Conservation (phyloP, 176 grass and related monocot genomes). For the Tillandsia fasciculata region DNA sequence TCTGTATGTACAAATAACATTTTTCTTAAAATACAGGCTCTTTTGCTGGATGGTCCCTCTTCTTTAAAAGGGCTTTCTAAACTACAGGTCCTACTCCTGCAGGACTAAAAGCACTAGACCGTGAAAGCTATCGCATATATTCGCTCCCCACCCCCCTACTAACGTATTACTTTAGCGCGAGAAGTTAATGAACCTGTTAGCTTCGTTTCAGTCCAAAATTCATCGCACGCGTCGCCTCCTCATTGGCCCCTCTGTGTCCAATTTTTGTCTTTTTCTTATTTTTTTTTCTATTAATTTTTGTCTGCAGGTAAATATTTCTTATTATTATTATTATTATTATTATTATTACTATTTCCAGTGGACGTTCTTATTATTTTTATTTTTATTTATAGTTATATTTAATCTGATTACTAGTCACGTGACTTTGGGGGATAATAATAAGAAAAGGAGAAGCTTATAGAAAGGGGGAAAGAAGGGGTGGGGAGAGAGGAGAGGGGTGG, state of each 20-base stretch:
- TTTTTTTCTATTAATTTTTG: not conserved
- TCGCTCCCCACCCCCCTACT: no score
- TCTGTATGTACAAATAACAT: no score
- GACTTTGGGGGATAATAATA: slow-evolving; percentile 4
- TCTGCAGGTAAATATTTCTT: not conserved
- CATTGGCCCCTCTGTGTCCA: not conserved
- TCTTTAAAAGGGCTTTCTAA: no score
- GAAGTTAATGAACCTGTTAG: not conserved
- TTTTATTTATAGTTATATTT: not conserved
- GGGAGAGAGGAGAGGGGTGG: not conserved
- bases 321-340: not conserved
- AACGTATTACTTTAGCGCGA: no score
- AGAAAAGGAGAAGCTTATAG: slow-evolving; percentile 1
- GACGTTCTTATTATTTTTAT: not conserved
- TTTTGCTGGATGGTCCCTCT: no score
- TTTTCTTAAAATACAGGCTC: no score
- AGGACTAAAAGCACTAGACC: no score
- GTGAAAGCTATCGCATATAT: no score
- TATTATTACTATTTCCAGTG: not conserved
- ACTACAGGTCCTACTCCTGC: no score
- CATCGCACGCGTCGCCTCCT: not conserved
- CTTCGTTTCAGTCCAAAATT: not conserved
- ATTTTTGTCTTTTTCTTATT: not conserved
- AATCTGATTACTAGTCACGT: slow-evolving; percentile 12
- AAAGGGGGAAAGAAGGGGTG: not conserved